Base-by-base conservation (phyloP, 345 rosid species). In the Ceriops decandra region DNA sequence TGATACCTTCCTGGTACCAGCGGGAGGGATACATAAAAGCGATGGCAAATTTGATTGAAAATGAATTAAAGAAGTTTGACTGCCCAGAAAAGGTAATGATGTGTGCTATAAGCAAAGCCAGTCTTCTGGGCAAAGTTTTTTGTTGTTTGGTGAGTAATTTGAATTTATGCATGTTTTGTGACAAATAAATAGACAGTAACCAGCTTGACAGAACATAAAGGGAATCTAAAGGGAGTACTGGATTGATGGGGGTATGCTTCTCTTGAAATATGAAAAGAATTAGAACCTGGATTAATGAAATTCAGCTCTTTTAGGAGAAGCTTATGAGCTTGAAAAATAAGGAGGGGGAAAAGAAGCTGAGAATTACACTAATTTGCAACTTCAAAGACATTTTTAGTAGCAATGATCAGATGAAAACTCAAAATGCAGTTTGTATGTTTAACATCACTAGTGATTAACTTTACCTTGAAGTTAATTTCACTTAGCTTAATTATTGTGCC, bases 1-100 rank as follows among this genome's bases (percentile, higher is more conserved):
- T 95, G 72, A 95, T 95, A 69, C 99, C 99, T 62, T 95, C 99
- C 5, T 95, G 99, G 99, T 95, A 95, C 75, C 99, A 95, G 77
- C 95, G 99, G 36, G 96, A 95, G 72, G 99, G 99, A 68, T 95
- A 95, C 78, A 86, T 91, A 70, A 91, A 84, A 71, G 86, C 99
- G 49, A 89, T 89, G 97, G 83, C 90, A 68, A 84, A 87, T 75
- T 75, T 95, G 71, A 91, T 90, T 71, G 88, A 89, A 75, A 81
- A 83, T 72, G 96, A 95, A 82, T 76, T 95, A 73, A 70, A 30
- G 57, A 88, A 77, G 42, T 91, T 91, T 86, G 93, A 69, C 70
- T 32, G 56, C 66, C 91, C 93, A 68, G 87, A 83, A 74, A 78
- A 88, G 97, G 99, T 87, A 83, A 42, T 42, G 4, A 38, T 13